Base-by-base conservation (phyloP, 2,329 filamentous ascomycete genomes). In the Fusarium euwallaceae region DNA sequence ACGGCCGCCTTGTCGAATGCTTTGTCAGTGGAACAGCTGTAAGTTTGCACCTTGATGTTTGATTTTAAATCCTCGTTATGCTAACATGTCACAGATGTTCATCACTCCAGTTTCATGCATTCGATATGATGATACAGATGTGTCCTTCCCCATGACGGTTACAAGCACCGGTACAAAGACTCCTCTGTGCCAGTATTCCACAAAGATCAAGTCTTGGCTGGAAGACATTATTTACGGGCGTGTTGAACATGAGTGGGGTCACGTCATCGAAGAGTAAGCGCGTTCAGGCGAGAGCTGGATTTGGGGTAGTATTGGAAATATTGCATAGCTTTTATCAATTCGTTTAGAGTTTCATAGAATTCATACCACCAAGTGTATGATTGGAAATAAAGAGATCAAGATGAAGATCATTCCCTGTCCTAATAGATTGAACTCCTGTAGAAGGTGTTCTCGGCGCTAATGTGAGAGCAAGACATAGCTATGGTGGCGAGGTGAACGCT, bases 401-500 rank as follows among this genome's bases (percentile, higher is more conserved):
- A 45, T 45, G 12, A 45, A 45, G 12, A 14, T 3, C 1, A 2
- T 8, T 22, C 6, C 10, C 5, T 43, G 2, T 1, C 41, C 11
- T 14, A 12, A 34, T 34, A 34, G 32, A 29, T 29, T 29, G 27
- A 29, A 29, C 27, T 29, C 27, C 8, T 29, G 8, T 2, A 29
- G 27, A 29, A 29, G 27, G 9, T 29, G 27, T 29, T 29, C 29
- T 29, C 29, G 29, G 29, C 29, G 29, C 29, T 10, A 10, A 29
- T 29, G 3, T 29, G 29, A 29, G 9, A 29, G 29, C 10, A 29
- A 29, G 29, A 29, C 3, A 3, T 29, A 3, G 37, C 17, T 3
- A 41, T 12, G 10, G 11, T n/a, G 9, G 9, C 8, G 9, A 11
- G n/a, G 9, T 41, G 1, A 41, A n/a, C 6, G 0, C 1, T 5